Evolutionary conservation across 257 asterid species (phyloP).

Genomic region (Forsythia suspensa): DNA sequence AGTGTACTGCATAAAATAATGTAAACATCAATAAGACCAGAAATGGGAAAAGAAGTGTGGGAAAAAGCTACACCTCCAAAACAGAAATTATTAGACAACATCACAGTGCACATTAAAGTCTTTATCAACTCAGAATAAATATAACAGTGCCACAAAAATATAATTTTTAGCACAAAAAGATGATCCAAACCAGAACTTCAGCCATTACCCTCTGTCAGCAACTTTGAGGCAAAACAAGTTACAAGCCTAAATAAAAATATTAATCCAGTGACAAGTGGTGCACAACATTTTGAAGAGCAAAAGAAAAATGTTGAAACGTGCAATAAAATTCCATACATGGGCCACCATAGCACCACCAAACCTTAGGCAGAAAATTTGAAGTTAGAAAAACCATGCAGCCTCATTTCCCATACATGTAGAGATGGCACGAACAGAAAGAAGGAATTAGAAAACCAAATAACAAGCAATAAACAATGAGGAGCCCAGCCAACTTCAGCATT

Average conservation of each 20-base stretch:
- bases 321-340: background rate
- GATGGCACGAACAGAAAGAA: background rate
- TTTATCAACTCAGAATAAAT: background rate
- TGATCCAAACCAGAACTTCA: background rate
- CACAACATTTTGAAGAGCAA: background rate
- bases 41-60: background rate
- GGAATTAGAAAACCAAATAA: background rate
- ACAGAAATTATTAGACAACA: conserved; percentile 1
- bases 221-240: background rate
- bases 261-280: background rate
- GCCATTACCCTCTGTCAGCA: background rate
- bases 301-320: background rate
- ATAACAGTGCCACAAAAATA: background rate
- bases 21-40: background rate
- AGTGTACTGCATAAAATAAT: conserved; percentile 49
- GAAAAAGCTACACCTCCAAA: background rate
- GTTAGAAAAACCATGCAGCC: background rate
- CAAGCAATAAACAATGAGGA: background rate
- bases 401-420: background rate
- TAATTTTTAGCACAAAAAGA: background rate
- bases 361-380: background rate
- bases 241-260: background rate
- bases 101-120: background rate
- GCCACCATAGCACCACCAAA: background rate
- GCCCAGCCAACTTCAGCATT: background rate